Evolutionary conservation across 768 basidiomycete species (phyloP), one percentile per base, ranked within the genome.

Genomic region (Cyclocybe cylindracea): DNA sequence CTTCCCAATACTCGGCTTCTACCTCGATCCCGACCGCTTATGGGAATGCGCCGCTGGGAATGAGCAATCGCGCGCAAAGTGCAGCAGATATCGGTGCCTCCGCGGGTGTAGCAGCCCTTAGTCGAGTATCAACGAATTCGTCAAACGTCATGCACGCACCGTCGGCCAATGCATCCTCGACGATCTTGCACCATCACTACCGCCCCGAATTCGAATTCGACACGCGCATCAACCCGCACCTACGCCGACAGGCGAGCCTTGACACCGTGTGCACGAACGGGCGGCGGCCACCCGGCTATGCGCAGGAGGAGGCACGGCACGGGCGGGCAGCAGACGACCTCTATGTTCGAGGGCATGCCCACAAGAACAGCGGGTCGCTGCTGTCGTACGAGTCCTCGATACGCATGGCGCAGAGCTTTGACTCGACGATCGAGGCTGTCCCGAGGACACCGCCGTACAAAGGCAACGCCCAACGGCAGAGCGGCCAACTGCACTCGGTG

Each of bases 401-500:
- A 44, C 36, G 52, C 55, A 14, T 50, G 57, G 35, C 24, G 40
- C 35, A 39, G 67, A 70, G 10, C 24, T 24, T 24, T 24, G 24
- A 24, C 24, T 24, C 24, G 5, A 24, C 24, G 24, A 68, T 68
- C n/a, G 66, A 76, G 37, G 60, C 67, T 16, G 61, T 67, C 10
- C 63, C 64, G 10, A 68, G 70, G 7, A 67, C 66, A 19, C 72
- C 67, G 33, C 69, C 64, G 43, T 42, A 42, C 19, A 42, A 42
- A n/a, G 16, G 16, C 14, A 39, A 11, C 41, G 29, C 18, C 41
- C 41, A 42, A 4, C 16, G 5, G 29, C 41, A 29, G 29, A 18
- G 29, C 18, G 5, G 7, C 18, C 41, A 5, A 19, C 41, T 24
- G 24, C 24, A 24, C 24, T 24, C 24, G 24, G 24, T 24, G 24